Evolutionary conservation across 441 rosid genomes (phyloP).

Genomic region (Corymbia citriodora): DNA sequence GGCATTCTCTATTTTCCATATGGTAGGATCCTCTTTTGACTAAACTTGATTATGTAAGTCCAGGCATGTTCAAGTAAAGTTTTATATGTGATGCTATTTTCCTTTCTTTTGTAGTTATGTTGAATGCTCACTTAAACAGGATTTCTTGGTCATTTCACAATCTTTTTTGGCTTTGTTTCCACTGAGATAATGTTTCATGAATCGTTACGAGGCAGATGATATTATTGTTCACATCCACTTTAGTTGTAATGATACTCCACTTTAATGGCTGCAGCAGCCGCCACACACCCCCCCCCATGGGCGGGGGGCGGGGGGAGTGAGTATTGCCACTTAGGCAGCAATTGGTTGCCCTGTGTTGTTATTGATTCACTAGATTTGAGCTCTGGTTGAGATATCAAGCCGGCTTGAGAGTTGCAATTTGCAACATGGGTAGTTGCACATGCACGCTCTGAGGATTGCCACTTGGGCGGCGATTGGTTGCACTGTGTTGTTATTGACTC

Average conservation of each 20-base stretch:
- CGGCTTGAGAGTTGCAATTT: background rate
- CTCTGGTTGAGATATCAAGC: background rate
- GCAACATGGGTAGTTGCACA: background rate
- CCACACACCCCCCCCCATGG: too few relatives aligned
- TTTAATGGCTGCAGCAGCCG: background rate
- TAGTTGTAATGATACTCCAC: background rate
- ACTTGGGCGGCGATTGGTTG: background rate
- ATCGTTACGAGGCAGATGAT: background rate
- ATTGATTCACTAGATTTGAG: background rate
- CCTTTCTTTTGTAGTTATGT: background rate
- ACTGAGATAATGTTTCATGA: background rate
- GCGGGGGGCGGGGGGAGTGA: too few relatives aligned
- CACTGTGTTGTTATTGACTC: background rate
- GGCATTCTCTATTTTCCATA: background rate
- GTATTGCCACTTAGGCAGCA: background rate
- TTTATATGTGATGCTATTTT: background rate
- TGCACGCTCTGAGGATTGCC: background rate
- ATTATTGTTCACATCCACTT: background rate
- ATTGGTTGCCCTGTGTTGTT: background rate
- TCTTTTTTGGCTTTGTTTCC: background rate
- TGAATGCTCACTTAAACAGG: background rate
- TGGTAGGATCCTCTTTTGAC: background rate
- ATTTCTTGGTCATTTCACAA: background rate
- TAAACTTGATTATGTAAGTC: background rate
- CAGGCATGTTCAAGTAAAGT: background rate